Conservation (phyloP, 176 grass and related monocot species). For the Eremochloa ophiuroides region DNA sequence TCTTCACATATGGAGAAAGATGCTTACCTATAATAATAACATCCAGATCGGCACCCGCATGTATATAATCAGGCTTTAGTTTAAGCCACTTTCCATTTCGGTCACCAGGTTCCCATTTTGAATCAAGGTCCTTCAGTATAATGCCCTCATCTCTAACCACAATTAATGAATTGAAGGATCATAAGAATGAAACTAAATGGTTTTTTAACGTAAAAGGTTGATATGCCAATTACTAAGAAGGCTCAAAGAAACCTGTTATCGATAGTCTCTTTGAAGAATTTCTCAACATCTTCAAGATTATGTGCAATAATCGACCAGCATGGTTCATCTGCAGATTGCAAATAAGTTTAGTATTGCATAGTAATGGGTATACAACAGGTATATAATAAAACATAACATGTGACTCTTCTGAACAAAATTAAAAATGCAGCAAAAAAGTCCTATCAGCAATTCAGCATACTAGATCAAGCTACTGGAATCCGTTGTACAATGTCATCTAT, state of each 20-base stretch:
- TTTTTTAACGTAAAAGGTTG: neutral
- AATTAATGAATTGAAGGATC: constrained; percentile 13
- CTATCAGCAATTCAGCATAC: neutral
- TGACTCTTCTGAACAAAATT: constrained; percentile 17
- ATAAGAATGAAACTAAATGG: neutral
- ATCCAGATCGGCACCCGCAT: constrained; percentile 93
- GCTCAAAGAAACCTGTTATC: constrained; percentile 72
- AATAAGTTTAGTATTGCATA: constrained; percentile 1
- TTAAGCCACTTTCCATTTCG: constrained; percentile 94
- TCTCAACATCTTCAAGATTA: constrained; percentile 82
- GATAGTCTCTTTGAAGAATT: constrained; percentile 88
- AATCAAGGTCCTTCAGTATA: constrained; percentile 86
- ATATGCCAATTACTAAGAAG: neutral
- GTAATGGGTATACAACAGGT: neutral
- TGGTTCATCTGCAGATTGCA: constrained; percentile 68
- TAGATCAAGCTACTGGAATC: constrained; percentile 5
- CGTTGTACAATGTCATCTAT: neutral
- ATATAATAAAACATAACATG: neutral
- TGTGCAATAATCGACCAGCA: constrained; percentile 79
- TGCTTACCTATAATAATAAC: constrained; percentile 88
- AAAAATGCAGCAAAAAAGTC: neutral
- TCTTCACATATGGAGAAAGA: constrained; percentile 2
- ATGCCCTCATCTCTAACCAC: constrained; percentile 84
- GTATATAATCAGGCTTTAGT: constrained; percentile 96
- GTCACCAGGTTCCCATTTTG: constrained; percentile 95